A percentile compares a stretch with the other conserved stretches of the same genome.
Evolutionary conservation across 148 eudicot genomes (phyloP).

Genomic region (Amaranthus hypochondriacus): DNA sequence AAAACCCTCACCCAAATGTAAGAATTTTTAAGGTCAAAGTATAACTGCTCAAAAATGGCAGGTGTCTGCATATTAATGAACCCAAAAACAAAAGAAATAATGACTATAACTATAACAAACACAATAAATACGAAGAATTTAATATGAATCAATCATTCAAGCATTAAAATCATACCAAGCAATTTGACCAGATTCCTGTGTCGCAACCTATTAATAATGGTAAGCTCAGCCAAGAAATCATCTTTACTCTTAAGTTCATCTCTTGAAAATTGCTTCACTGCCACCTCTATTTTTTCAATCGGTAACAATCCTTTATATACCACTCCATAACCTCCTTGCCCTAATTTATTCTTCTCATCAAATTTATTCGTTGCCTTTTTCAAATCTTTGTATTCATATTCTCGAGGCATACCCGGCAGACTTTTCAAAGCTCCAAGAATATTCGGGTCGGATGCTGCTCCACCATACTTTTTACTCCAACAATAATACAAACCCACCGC

Average conservation of each 20-base stretch:
- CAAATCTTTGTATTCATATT: slow-evolving; percentile 62
- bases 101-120: neutral
- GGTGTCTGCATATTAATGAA: too few relatives aligned
- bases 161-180: slow-evolving; percentile 42
- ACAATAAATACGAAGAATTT: neutral
- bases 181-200: slow-evolving; percentile 78
- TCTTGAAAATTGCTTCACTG: slow-evolving; percentile 73
- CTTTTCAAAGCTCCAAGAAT: slow-evolving; percentile 55
- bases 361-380: slow-evolving; percentile 65
- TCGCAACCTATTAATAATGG: slow-evolving; percentile 80
- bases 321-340: slow-evolving; percentile 77
- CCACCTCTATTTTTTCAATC: slow-evolving; percentile 51
- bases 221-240: slow-evolving; percentile 88
- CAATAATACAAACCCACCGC: slow-evolving; percentile 1
- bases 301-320: slow-evolving; percentile 56
- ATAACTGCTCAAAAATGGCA: too few relatives aligned
- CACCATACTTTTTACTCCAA: slow-evolving; percentile 19
- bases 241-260: slow-evolving; percentile 70
- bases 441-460: slow-evolving; percentile 30
- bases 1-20: too few relatives aligned
- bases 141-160: neutral
- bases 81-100: too few relatives aligned
- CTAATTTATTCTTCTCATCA: slow-evolving; percentile 60
- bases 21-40: too few relatives aligned
- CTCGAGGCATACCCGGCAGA: slow-evolving; percentile 76